Percentiles rank a stretch among this genome's conserved stretches.
phyloP scores from a whole-genome alignment of 805 yeast species.

The Pichia californica region DNA sequence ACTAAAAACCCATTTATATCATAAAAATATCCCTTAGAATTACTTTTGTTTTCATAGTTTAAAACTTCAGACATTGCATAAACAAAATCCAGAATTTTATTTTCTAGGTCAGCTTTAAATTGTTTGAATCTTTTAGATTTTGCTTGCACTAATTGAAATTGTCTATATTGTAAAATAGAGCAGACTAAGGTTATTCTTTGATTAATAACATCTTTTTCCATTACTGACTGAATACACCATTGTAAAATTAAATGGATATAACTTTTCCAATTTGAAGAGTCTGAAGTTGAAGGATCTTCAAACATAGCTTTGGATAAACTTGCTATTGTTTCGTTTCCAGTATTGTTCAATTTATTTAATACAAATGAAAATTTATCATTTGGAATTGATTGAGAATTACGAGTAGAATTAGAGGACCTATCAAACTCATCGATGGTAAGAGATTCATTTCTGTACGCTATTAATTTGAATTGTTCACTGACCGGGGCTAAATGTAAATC shows the following conservation, averaged over 20 bases:
- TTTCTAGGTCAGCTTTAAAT: conserved; percentile 26
- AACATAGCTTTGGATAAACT: conserved; percentile 20
- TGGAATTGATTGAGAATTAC: not conserved
- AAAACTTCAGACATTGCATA: conserved; percentile 27
- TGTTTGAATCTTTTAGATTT: conserved; percentile 23
- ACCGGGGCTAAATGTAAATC: conserved; percentile 28
- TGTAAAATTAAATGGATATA: conserved; percentile 19
- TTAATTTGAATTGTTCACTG: conserved; percentile 48
- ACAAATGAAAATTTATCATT: conserved; percentile 17
- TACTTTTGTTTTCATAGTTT: conserved; percentile 14
- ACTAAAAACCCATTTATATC: conserved; percentile 32
- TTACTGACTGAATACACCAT: conserved; percentile 27
- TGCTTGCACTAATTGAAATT: conserved; percentile 15
- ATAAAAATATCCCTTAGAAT: conserved; percentile 12
- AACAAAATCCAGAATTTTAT: conserved; percentile 27
- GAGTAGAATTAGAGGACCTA: conserved; percentile 1
- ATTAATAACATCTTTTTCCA: conserved; percentile 12
- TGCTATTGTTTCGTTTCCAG: conserved; percentile 13
- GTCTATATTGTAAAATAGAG: conserved; percentile 22
- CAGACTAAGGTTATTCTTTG: conserved; percentile 21
- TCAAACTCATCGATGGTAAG: conserved; percentile 44
- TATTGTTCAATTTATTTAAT: conserved; percentile 25
- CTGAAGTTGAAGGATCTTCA: conserved; percentile 18
- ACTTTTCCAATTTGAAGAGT: conserved; percentile 21
- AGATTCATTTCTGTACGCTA: conserved; percentile 66